Conservation (phyloP, 2,329 filamentous ascomycete genomes). For the Ilyonectria robusta region DNA sequence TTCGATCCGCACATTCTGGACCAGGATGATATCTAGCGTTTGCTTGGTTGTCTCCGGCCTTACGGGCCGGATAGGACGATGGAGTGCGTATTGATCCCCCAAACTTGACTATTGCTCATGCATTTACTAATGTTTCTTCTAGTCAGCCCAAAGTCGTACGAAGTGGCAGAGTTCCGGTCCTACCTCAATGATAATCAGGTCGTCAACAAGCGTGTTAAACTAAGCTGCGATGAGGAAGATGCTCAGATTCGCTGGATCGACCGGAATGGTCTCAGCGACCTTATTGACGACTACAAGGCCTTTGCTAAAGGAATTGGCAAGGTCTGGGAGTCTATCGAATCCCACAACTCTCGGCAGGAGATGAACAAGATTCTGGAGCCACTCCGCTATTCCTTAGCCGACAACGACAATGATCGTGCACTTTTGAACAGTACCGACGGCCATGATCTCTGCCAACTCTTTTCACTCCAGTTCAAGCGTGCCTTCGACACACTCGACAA, state of each 20-base stretch:
- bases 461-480: constrained; percentile 39
- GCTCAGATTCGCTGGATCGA: constrained; percentile 47
- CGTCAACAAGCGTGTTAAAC: constrained; percentile 48
- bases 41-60: constrained; percentile 46
- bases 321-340: constrained; percentile 39
- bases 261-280: constrained; percentile 36
- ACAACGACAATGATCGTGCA: constrained; percentile 39
- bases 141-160: constrained; percentile 46
- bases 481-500: constrained; percentile 40
- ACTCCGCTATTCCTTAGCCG: constrained; percentile 38
- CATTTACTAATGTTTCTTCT: constrained; percentile 11
- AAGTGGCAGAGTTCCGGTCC: constrained; percentile 44
- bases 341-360: constrained; percentile 36
- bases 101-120: constrained; percentile 4
- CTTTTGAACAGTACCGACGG: constrained; percentile 28
- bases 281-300: constrained; percentile 43
- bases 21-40: constrained; percentile 50
- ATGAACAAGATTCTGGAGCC: constrained; percentile 46
- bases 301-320: constrained; percentile 42
- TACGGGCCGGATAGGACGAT: constrained; percentile 44
- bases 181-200: constrained; percentile 41
- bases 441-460: constrained; percentile 42
- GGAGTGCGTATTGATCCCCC: constrained; percentile 36
- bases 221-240: constrained; percentile 35
- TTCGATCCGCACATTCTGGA: constrained; percentile 38